Conservation (phyloP, 2,329 filamentous ascomycete genomes). For the Fusarium sp. region DNA sequence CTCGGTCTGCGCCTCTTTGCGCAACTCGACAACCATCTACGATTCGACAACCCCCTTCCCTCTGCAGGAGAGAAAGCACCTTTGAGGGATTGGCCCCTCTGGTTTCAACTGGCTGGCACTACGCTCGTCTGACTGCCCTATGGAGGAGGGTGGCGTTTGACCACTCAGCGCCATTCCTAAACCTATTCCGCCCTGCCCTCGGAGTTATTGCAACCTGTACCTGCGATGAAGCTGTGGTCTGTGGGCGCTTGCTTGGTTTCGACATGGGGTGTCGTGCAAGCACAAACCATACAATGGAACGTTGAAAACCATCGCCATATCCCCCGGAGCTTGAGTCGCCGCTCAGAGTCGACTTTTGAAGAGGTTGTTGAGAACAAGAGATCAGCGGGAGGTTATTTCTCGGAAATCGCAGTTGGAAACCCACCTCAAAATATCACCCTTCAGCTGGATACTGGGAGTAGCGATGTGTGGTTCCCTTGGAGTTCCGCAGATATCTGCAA, state of each 20-base stretch:
- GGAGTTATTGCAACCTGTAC: conserved; percentile 2
- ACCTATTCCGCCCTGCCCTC: conserved; percentile 8
- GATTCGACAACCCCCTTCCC: background rate
- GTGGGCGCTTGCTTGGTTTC: conserved; percentile 35
- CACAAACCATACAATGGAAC: conserved; percentile 59
- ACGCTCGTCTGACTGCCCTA: conserved; percentile 28
- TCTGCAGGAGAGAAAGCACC: background rate
- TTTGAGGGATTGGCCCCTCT: conserved; percentile 5
- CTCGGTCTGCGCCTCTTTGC: conserved; percentile 15
- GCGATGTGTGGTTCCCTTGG: conserved; percentile 70
- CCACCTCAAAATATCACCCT: conserved; percentile 66
- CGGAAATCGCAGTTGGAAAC: conserved; percentile 66
- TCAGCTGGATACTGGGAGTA: conserved; percentile 73
- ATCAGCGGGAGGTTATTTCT: conserved; percentile 63
- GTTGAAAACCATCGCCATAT: conserved; percentile 54
- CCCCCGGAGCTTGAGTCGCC: conserved; percentile 47
- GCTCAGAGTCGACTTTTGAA: conserved; percentile 52
- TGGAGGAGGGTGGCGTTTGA: conserved; percentile 39
- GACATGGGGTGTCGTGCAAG: conserved; percentile 36
- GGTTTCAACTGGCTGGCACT: conserved; percentile 17
- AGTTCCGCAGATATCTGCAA: conserved; percentile 53
- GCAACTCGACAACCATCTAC: conserved; percentile 1
- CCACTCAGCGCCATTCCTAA: conserved; percentile 33
- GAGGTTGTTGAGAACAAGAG: conserved; percentile 58
- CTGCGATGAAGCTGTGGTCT: conserved; percentile 41